Conservation (phyloP, 31 red algal genomes). For the Porphyra umbilicalis region DNA sequence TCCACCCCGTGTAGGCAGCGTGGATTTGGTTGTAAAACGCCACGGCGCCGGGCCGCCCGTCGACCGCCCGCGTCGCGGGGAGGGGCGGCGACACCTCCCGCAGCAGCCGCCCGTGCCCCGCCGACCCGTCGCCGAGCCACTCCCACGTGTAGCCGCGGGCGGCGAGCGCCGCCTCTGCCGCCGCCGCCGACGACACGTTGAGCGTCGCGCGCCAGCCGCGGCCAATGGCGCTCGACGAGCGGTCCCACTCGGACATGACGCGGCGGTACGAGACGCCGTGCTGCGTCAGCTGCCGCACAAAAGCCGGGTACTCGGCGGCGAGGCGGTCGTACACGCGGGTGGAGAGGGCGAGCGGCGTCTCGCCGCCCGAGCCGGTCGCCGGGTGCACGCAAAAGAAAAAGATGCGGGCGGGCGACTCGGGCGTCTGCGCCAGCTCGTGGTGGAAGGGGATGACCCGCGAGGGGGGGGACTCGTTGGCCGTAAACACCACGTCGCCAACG, state of each 20-base stretch:
- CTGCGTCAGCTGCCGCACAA: slow-evolving; percentile 31
- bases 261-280: slow-evolving; percentile 45
- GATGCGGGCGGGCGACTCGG: slow-evolving; percentile 29
- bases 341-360: slow-evolving; percentile 61
- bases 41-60: slow-evolving; percentile 11
- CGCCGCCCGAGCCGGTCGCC: slow-evolving; percentile 42
- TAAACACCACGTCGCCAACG: slow-evolving; percentile 67
- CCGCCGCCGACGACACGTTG: slow-evolving; percentile 3
- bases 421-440: slow-evolving; percentile 81
- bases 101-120: slow-evolving; percentile 4
- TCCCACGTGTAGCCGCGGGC: slow-evolving; percentile 19
- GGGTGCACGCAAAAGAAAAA: slow-evolving; percentile 65
- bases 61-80: slow-evolving; percentile 11
- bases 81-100: slow-evolving; percentile 33
- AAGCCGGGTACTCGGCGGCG: slow-evolving; percentile 13
- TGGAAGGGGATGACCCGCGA: slow-evolving; percentile 75
- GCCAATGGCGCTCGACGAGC: slow-evolving; percentile 51
- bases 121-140: slow-evolving; percentile 24
- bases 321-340: slow-evolving; percentile 27
- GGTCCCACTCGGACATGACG: slow-evolving; percentile 56
- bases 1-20: slow-evolving; percentile 68
- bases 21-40: slow-evolving; percentile 61
- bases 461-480: slow-evolving; percentile 68
- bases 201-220: slow-evolving; percentile 65
- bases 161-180: slow-evolving; percentile 21